Percentiles rank a stretch among this genome's conserved stretches.
phyloP scores from a whole-genome alignment of 129 eudicot species.

The Pittosporum tobira region DNA sequence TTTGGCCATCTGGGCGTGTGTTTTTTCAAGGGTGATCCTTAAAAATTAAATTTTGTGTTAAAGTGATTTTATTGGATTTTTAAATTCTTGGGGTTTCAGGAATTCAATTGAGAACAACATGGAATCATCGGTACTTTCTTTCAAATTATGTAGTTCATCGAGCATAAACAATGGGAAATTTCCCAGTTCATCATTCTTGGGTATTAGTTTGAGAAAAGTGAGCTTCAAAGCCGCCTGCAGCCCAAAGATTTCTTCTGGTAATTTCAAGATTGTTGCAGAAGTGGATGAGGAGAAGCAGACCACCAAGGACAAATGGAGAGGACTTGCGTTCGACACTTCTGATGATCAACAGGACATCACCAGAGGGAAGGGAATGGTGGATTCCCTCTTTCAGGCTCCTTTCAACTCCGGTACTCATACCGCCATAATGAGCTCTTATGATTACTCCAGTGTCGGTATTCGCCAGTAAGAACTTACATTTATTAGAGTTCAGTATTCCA shows the following conservation, averaged over 20 bases:
- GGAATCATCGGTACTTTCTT: background rate
- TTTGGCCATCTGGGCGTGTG: too few species aligned
- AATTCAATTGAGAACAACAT: background rate
- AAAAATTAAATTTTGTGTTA: background rate
- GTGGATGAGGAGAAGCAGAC: slow-evolving; percentile 47
- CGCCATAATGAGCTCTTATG: slow-evolving; percentile 52
- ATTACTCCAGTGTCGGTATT: slow-evolving; percentile 53
- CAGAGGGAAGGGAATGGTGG: slow-evolving; percentile 67
- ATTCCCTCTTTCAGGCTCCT: slow-evolving; percentile 64
- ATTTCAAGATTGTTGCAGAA: slow-evolving; percentile 31
- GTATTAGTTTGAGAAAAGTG: slow-evolving; percentile 27
- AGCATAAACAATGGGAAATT: slow-evolving; percentile 1
- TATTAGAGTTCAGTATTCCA: too few species aligned
- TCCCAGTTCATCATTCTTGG: slow-evolving; percentile 29
- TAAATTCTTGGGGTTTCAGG: background rate
- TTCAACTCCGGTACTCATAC: slow-evolving; percentile 56
- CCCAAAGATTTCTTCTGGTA: slow-evolving; percentile 5
- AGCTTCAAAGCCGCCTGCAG: slow-evolving; percentile 9
- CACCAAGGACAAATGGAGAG: slow-evolving; percentile 48
- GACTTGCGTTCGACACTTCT: slow-evolving; percentile 41
- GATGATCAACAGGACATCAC: slow-evolving; percentile 69
- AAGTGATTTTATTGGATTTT: background rate
- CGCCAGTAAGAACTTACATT: slow-evolving; percentile 31
- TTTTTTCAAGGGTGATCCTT: too few species aligned
- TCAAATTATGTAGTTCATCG: background rate